Evolutionary conservation across 2,329 filamentous ascomycete genomes (phyloP).

Genomic region (Gyromitra esculenta): DNA sequence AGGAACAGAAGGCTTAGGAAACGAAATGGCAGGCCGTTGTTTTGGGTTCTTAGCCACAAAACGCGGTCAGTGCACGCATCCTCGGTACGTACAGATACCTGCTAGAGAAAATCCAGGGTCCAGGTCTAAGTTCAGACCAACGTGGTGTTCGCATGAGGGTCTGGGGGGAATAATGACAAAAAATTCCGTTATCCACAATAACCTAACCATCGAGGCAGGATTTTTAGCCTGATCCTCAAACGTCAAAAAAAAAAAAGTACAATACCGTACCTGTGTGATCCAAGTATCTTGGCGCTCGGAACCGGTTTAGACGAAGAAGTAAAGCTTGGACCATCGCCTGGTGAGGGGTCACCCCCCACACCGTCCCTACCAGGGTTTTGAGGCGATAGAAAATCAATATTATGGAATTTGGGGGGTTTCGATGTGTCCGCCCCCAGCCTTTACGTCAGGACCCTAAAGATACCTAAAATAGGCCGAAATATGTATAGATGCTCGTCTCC

Average conservation of each 20-base stretch:
- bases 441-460: slow-evolving; percentile 29
- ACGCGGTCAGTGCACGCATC: slow-evolving; percentile 9
- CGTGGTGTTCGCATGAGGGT: slow-evolving; percentile 3
- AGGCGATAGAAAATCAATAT: not conserved
- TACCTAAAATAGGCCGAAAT: not conserved
- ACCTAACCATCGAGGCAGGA: slow-evolving; percentile 12
- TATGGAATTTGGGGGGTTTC: slow-evolving; percentile 23
- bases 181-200: slow-evolving; percentile 9
- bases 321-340: slow-evolving; percentile 39
- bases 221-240: slow-evolving; percentile 30
- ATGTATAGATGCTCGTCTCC: not conserved
- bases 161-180: slow-evolving; percentile 13
- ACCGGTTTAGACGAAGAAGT: slow-evolving; percentile 34
- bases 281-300: slow-evolving; percentile 23
- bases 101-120: not conserved
- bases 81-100: not conserved
- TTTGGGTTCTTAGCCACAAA: slow-evolving; percentile 7
- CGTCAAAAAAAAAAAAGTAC: slow-evolving; percentile 14
- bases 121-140: slow-evolving; percentile 17
- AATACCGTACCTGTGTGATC: slow-evolving; percentile 17
- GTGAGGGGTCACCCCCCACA: slow-evolving; percentile 37
- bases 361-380: slow-evolving; percentile 29
- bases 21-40: not conserved
- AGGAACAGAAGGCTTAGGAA: slow-evolving; percentile 14
- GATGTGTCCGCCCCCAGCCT: slow-evolving; percentile 24